Base-by-base conservation (phyloP, 768 basidiomycete genomes). In the Termitomyces bulborhizus region DNA sequence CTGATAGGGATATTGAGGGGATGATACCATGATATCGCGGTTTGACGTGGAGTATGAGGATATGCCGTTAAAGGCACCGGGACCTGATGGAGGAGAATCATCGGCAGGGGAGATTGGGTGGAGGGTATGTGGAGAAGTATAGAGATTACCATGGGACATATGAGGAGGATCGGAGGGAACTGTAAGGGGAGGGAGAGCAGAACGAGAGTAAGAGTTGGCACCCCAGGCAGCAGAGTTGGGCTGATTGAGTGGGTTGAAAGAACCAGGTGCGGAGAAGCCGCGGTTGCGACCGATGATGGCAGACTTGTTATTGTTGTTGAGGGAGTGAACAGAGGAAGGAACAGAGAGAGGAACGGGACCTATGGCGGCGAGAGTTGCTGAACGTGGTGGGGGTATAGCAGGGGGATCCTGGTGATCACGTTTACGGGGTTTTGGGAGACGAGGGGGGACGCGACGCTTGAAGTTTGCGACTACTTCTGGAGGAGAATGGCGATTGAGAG, bases 361-460 rank as follows among this genome's bases (percentile, higher is more conserved):
- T 70, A 88, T 79, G 37, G 83, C 84, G 37, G 83, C 84, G 55
- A 85, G 49, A 0, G 49, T 80, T 7, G 88, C 83, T n/a, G 88
- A 84, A 58, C 90, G 83, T 0, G 89, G 86, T 9, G 87, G 86
- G 11, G 86, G 85, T 18, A 89, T 83, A 15, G 78, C 68, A n/a
- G 83, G 78, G n/a, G 81, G 70, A 55, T 89, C 85, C 57, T 85
- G 82, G 3, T 76, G 68, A 57, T 92, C 87, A 60, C 88, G 86
- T 69, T 93, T 93, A 62, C 89, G 75, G 11, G 88, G 88, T 65
- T 93, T 93, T 36, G 91, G 91, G 12, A 92, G 82, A 65, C 93
- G 92, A 31, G 93, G 93, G 16, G 93, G 93, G 4, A 97, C 93
- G 62, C 93, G 89, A 57, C 93, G 90, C 72, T 96, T 96, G 76